These are phyloP conservation scores for Tritrichomonas foetus DNA, from an alignment of 208 protist genomes.

Conservation along the genomic window DNA sequence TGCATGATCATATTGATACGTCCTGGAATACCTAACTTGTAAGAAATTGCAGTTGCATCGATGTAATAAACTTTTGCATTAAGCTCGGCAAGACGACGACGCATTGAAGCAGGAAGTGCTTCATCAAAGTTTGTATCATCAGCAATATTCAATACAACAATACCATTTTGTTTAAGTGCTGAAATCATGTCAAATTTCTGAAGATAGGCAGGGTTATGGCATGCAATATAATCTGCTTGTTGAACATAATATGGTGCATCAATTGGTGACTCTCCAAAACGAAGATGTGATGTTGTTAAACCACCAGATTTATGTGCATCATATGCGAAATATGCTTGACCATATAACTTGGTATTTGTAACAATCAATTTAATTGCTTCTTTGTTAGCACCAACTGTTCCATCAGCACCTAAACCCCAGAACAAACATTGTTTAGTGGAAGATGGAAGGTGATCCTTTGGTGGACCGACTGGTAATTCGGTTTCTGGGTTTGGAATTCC, in stretches of 20 bases:
- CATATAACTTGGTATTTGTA: constrained; percentile 56
- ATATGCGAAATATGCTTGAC: constrained; percentile 54
- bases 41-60: neutral
- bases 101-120: constrained; percentile 54
- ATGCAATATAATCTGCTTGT: constrained; percentile 64
- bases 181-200: constrained; percentile 58
- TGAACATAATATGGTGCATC: constrained; percentile 58
- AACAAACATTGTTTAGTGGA: constrained; percentile 59
- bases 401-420: constrained; percentile 64
- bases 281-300: constrained; percentile 58
- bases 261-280: constrained; percentile 65
- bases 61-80: constrained; percentile 26
- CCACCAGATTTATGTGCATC: constrained; percentile 24
- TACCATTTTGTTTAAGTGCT: constrained; percentile 49
- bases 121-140: constrained; percentile 55
- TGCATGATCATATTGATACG: constrained; percentile 11
- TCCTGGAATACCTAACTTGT: neutral
- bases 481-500: constrained; percentile 59
- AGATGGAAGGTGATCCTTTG: neutral
- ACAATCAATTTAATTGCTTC: constrained; percentile 68
- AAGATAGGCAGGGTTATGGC: constrained; percentile 57
- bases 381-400: constrained; percentile 70
- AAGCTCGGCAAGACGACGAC: constrained; percentile 51
- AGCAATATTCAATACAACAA: constrained; percentile 63
- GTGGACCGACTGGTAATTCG: neutral